A percentile compares a stretch with the other conserved stretches of the same genome.
Conservation (phyloP, 805 yeast species). For the Starmerella sp. region DNA sequence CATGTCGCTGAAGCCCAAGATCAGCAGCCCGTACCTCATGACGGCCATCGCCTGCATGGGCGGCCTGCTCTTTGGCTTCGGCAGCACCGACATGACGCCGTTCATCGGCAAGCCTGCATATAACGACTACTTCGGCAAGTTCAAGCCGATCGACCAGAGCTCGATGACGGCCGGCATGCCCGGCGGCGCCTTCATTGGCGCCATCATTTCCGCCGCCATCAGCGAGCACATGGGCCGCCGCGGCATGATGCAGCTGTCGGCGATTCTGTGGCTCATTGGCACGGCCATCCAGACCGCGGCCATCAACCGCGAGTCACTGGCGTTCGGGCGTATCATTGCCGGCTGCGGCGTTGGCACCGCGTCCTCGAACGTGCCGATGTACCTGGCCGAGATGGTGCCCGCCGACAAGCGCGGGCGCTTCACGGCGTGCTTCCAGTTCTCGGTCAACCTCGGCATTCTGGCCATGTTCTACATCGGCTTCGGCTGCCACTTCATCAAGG, state of each 20-base stretch:
- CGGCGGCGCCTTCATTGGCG: conserved; percentile 55
- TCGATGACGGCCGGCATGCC: conserved; percentile 55
- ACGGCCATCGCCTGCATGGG: conserved; percentile 51
- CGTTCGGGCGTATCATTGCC: conserved; percentile 46
- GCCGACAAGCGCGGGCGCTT: conserved; percentile 54
- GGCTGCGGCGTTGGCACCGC: conserved; percentile 69
- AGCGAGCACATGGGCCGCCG: conserved; percentile 45
- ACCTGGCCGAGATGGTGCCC: conserved; percentile 41
- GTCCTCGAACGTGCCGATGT: conserved; percentile 54
- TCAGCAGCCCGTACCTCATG: conserved; percentile 42
- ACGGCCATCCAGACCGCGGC: conserved; percentile 40
- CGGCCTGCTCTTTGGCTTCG: conserved; percentile 69
- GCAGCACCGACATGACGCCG: conserved; percentile 65
- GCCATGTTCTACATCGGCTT: conserved; percentile 58
- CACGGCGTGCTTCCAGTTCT: conserved; percentile 63
- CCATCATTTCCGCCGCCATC: conserved; percentile 38
- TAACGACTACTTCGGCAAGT: conserved; percentile 36
- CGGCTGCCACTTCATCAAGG: conserved; percentile 25
- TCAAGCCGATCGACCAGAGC: conserved; percentile 44
- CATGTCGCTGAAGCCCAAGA: conserved; percentile 18
- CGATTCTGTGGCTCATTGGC: conserved; percentile 43
- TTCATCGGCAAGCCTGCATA: conserved; percentile 48
- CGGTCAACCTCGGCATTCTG: conserved; percentile 59
- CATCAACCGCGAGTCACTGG: conserved; percentile 28
- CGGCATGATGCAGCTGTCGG: conserved; percentile 23